These are phyloP conservation scores for Starmerella asiatica DNA, from an alignment of 805 yeast species.

Conservation along the genomic window DNA sequence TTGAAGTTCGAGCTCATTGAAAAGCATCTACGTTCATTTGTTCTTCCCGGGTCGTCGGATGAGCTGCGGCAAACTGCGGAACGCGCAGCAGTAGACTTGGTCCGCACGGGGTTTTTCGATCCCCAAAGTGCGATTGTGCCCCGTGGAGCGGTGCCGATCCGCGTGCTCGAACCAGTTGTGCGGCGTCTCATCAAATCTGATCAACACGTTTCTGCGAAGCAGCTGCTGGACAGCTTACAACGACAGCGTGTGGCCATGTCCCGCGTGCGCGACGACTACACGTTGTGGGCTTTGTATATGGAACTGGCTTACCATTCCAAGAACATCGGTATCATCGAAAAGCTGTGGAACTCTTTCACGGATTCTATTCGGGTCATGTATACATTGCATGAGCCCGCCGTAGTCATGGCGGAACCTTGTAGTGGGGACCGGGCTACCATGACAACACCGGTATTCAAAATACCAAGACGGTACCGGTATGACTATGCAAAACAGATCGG, in stretches of 20 bases:
- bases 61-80: conserved; percentile 6
- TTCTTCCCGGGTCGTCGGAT: conserved; percentile 10
- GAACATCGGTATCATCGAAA: conserved; percentile 1
- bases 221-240: conserved; percentile 15
- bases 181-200: conserved; percentile 13
- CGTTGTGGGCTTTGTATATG: conserved; percentile 14
- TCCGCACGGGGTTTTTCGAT: conserved; percentile 21
- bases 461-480: conserved; percentile 15
- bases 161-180: conserved; percentile 20
- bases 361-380: conserved; percentile 1
- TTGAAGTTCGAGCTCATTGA: conserved; percentile 20
- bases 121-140: conserved; percentile 20
- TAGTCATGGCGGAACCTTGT: neutral
- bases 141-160: conserved; percentile 21
- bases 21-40: conserved; percentile 19
- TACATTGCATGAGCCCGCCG: conserved; percentile 5
- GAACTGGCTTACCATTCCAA: conserved; percentile 9
- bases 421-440: neutral
- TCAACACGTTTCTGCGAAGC: conserved; percentile 15
- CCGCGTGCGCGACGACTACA: conserved; percentile 3
- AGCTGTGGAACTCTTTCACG: conserved; percentile 14
- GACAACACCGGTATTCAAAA: conserved; percentile 3
- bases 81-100: conserved; percentile 7
- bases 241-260: conserved; percentile 2
- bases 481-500: conserved; percentile 6